Percentiles rank a stretch among this genome's conserved stretches.
These are phyloP conservation scores for Crithidia thermophila DNA, from an alignment of 208 protist genomes.

Conservation along the genomic window DNA sequence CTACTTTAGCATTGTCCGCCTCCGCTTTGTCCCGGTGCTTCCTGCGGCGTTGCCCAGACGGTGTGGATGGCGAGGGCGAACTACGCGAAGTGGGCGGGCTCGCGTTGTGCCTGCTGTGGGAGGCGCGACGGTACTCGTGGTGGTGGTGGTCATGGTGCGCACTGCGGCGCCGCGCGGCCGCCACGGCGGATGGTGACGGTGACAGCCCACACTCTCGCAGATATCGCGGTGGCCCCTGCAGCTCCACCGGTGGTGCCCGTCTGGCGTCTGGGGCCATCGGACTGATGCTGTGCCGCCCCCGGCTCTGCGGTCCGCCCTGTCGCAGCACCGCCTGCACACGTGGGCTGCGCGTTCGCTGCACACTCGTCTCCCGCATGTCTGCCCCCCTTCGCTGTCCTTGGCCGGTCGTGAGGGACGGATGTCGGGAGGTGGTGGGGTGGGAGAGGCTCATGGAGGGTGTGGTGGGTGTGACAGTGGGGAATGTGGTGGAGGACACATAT, in stretches of 20 bases:
- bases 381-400: too few relatives aligned
- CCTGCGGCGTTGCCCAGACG: too few relatives aligned
- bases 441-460: neutral
- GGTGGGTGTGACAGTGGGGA: constrained; percentile 1
- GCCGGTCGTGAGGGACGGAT: neutral
- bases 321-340: constrained; percentile 18
- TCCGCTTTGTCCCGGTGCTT: too few relatives aligned
- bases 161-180: neutral
- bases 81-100: too few relatives aligned
- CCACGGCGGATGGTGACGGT: constrained; percentile 2
- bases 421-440: neutral
- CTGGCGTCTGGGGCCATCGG: constrained; percentile 32
- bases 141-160: neutral
- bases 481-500: constrained; percentile 6
- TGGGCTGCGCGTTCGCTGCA: neutral
- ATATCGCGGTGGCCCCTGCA: constrained; percentile 36
- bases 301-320: constrained; percentile 28
- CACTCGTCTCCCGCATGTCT: neutral
- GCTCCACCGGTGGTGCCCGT: constrained; percentile 35
- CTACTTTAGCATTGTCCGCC: too few relatives aligned
- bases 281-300: constrained; percentile 41
- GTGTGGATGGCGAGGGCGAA: too few relatives aligned
- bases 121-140: neutral
- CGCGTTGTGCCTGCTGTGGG: too few relatives aligned
- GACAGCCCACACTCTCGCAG: constrained; percentile 27